Conservation (phyloP, 805 yeast species). For the Hanseniaspora thailandica region DNA sequence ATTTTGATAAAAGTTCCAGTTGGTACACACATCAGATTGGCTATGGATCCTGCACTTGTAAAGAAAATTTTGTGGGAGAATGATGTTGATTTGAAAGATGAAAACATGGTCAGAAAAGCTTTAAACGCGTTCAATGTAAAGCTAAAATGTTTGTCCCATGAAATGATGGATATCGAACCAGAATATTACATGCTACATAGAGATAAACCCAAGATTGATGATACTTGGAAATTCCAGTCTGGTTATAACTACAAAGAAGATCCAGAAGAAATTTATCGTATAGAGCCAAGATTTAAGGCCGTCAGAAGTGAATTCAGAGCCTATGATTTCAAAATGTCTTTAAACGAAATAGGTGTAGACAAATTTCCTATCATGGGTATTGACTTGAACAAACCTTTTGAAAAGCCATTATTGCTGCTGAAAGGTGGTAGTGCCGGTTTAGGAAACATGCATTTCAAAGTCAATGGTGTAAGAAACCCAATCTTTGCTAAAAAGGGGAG, state of each 20-base stretch:
- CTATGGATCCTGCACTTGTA: constrained; percentile 54
- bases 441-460: constrained; percentile 91
- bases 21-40: constrained; percentile 80
- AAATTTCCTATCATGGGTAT: constrained; percentile 71
- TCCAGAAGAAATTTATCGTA: constrained; percentile 56
- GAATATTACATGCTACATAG: constrained; percentile 50
- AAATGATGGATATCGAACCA: constrained; percentile 28
- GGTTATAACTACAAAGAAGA: constrained; percentile 34
- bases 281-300: constrained; percentile 52
- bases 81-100: constrained; percentile 16
- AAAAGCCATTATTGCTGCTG: constrained; percentile 55
- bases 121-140: constrained; percentile 20
- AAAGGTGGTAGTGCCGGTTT: constrained; percentile 89
- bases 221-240: constrained; percentile 70
- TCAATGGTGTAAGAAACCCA: constrained; percentile 76
- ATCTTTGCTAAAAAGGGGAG: constrained; percentile 78
- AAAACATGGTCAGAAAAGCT: constrained; percentile 22
- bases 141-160: constrained; percentile 30
- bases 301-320: constrained; percentile 52
- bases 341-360: constrained; percentile 52
- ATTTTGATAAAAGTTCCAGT: constrained; percentile 76
- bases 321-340: constrained; percentile 48
- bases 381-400: constrained; percentile 52
- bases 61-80: constrained; percentile 24
- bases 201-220: constrained; percentile 8